A percentile compares a stretch with the other conserved stretches of the same genome.
These are phyloP conservation scores for Aspergillus arachidicola DNA, from an alignment of 2,329 filamentous ascomycete genomes.

Conservation along the genomic window DNA sequence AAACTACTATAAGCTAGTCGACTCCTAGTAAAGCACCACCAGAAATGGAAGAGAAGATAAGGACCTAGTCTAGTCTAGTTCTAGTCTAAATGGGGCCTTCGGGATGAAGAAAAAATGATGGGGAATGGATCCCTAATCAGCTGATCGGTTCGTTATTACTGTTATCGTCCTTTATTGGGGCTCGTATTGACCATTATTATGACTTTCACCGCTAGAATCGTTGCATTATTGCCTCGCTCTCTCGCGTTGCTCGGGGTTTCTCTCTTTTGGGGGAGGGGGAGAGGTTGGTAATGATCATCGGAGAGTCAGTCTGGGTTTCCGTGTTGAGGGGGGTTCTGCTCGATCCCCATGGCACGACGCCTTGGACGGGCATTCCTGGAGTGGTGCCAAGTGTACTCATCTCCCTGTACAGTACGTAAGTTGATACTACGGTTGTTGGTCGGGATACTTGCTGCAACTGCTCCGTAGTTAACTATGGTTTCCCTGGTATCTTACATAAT, in stretches of 20 bases:
- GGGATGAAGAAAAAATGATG: neutral
- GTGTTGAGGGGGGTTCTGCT: neutral
- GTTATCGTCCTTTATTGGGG: neutral
- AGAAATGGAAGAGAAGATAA: neutral
- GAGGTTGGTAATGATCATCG: neutral
- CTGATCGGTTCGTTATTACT: neutral
- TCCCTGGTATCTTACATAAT: neutral
- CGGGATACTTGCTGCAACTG: neutral
- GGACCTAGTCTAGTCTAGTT: neutral
- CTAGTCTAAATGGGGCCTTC: neutral
- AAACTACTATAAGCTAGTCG: slow-evolving; percentile 1
- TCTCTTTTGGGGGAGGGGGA: neutral
- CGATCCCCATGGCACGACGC: neutral
- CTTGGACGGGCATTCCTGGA: neutral
- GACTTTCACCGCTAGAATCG: neutral
- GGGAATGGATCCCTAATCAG: neutral
- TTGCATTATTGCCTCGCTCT: neutral
- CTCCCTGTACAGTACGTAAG: neutral
- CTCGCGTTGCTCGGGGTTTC: neutral
- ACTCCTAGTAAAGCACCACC: neutral
- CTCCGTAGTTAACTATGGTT: neutral
- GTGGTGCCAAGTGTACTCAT: neutral
- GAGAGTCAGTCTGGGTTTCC: neutral
- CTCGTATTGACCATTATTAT: neutral
- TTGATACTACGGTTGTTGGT: neutral